phyloP scores from a whole-genome alignment of 1,284 basidiomycete genomes.

The Ceraceosorus bombacis region DNA sequence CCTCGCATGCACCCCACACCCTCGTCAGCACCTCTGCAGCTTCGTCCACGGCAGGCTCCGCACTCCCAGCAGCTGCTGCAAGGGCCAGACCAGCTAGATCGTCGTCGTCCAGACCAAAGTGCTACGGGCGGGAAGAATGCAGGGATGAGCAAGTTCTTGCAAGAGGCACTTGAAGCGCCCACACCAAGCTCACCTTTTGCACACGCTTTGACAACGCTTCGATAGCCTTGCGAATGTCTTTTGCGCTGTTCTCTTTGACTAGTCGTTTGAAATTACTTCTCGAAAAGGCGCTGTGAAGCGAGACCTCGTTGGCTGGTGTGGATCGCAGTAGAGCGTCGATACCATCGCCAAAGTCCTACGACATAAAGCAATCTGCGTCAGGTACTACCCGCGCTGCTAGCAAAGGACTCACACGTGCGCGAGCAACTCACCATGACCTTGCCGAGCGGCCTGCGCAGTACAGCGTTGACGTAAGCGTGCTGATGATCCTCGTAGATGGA shows the following conservation, averaged over 20 bases:
- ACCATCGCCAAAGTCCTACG: constrained; percentile 86
- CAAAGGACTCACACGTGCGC: too few relatives aligned
- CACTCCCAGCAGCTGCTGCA: not conserved
- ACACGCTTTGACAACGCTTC: constrained; percentile 83
- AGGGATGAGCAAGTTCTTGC: constrained; percentile 54
- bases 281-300: constrained; percentile 68
- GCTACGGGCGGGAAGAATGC: not conserved
- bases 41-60: constrained; percentile 11
- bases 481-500: constrained; percentile 81
- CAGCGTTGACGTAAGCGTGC: constrained; percentile 72
- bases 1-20: constrained; percentile 29
- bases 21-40: constrained; percentile 21
- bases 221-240: constrained; percentile 74
- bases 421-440: constrained; percentile 68
- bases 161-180: constrained; percentile 58
- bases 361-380: not conserved
- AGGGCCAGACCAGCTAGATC: not conserved
- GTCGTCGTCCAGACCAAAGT: constrained; percentile 4
- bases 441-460: constrained; percentile 75
- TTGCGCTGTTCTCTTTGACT: constrained; percentile 73
- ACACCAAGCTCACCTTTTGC: constrained; percentile 57
- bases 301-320: constrained; percentile 70
- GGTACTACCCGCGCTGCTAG: not conserved
- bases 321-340: constrained; percentile 76
- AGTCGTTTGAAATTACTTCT: constrained; percentile 73